phyloP scores from a whole-genome alignment of 2,329 filamentous ascomycete genomes.

The Diaporthe eres region DNA sequence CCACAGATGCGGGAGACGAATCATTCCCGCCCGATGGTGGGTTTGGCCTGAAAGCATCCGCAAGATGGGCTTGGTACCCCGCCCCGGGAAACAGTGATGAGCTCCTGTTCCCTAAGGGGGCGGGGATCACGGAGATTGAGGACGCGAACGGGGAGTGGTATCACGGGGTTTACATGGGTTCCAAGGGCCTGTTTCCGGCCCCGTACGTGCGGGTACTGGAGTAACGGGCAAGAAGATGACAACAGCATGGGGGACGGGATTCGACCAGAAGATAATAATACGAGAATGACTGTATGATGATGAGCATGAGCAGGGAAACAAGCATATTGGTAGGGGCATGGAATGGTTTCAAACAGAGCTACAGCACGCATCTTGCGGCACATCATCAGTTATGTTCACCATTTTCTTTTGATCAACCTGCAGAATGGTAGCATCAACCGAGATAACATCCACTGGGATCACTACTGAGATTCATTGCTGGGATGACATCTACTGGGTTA shows the following conservation, averaged over 20 bases:
- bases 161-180: conserved; percentile 87
- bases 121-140: conserved; percentile 86
- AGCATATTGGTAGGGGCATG: conserved; percentile 8
- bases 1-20: conserved; percentile 53
- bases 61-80: conserved; percentile 85
- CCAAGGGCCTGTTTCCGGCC: conserved; percentile 84
- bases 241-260: conserved; percentile 2
- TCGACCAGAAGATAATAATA: background rate
- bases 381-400: background rate
- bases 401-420: background rate
- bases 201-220: conserved; percentile 75
- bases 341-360: background rate
- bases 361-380: background rate
- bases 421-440: background rate
- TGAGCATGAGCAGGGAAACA: conserved; percentile 33
- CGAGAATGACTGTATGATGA: conserved; percentile 32
- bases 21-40: conserved; percentile 83
- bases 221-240: background rate
- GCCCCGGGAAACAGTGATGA: conserved; percentile 77
- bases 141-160: conserved; percentile 94
- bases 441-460: background rate
- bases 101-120: conserved; percentile 85
- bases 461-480: too few species aligned
- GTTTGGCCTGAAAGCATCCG: conserved; percentile 72
- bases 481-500: background rate